Evolutionary conservation across 192 early-diverging fungal genomes (phyloP).

Genomic region (Coemansia sp.): DNA sequence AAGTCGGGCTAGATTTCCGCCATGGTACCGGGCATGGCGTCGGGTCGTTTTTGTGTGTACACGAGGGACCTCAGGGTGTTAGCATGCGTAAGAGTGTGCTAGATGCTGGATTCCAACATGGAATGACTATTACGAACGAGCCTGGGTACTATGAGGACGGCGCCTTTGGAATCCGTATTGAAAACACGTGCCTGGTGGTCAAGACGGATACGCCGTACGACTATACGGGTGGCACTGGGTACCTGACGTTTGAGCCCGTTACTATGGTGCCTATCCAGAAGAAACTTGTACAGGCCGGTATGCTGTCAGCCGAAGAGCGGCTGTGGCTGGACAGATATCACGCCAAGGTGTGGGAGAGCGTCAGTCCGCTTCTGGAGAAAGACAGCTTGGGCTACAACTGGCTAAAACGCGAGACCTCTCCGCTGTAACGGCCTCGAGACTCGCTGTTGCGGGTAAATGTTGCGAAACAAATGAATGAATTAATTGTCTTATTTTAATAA

Average conservation of each 20-base stretch:
- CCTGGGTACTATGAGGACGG: constrained; percentile 98
- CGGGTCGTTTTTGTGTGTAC: constrained; percentile 91
- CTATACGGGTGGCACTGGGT: constrained; percentile 77
- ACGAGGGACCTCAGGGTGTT: constrained; percentile 95
- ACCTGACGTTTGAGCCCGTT: constrained; percentile 88
- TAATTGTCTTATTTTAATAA: not conserved
- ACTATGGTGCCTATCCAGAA: constrained; percentile 87
- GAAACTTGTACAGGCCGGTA: constrained; percentile 68
- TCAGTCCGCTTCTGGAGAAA: constrained; percentile 72
- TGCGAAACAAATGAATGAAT: not conserved
- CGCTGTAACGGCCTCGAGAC: constrained; percentile 50
- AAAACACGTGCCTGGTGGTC: constrained; percentile 86
- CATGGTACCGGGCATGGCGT: constrained; percentile 99
- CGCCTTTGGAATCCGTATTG: constrained; percentile 95
- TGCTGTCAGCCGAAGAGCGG: constrained; percentile 73
- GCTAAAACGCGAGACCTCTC: constrained; percentile 77
- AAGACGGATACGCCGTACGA: constrained; percentile 70
- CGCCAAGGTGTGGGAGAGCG: constrained; percentile 65
- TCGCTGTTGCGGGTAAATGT: no score
- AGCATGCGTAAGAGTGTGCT: constrained; percentile 73
- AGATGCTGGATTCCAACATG: constrained; percentile 71
- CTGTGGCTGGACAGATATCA: constrained; percentile 92
- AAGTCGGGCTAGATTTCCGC: constrained; percentile 89
- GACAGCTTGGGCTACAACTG: constrained; percentile 68
- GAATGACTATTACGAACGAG: constrained; percentile 97